These are phyloP conservation scores for Parathielavia appendiculata DNA, from an alignment of 495 filamentous ascomycete genomes.

Conservation along the genomic window DNA sequence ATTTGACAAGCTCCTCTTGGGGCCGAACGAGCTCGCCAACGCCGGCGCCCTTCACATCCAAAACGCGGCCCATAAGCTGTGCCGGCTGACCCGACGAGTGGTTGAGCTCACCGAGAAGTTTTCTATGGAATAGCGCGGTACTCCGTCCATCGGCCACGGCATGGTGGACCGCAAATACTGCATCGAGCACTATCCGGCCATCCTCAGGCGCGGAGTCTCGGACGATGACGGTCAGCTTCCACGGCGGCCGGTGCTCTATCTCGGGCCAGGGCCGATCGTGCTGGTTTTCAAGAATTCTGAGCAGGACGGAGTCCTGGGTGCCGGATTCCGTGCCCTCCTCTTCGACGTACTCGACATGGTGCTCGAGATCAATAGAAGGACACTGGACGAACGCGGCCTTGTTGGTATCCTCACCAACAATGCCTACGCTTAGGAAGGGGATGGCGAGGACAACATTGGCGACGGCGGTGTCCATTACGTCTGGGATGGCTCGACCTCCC, in stretches of 20 bases:
- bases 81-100: slow-evolving; percentile 3
- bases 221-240: slow-evolving; percentile 31
- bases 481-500: slow-evolving; percentile 1
- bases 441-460: slow-evolving; percentile 30
- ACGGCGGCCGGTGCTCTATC: slow-evolving; percentile 25
- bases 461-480: slow-evolving; percentile 26
- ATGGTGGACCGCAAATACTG: slow-evolving; percentile 35
- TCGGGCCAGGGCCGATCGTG: slow-evolving; percentile 28
- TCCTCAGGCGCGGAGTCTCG: neutral
- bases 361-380: slow-evolving; percentile 25
- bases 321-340: slow-evolving; percentile 1
- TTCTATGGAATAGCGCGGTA: slow-evolving; percentile 32
- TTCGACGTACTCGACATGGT: slow-evolving; percentile 27
- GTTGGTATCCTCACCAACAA: slow-evolving; percentile 26
- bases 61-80: slow-evolving; percentile 11
- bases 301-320: slow-evolving; percentile 18
- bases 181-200: slow-evolving; percentile 19
- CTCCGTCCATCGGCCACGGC: slow-evolving; percentile 33
- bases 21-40: slow-evolving; percentile 1
- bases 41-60: neutral
- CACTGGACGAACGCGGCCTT: slow-evolving; percentile 30
- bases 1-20: slow-evolving; percentile 26
- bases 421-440: slow-evolving; percentile 30
- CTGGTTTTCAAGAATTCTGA: slow-evolving; percentile 17
- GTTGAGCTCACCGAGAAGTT: slow-evolving; percentile 29